Conservation (phyloP, 164 flowering plant genomes). For the Tinospora cordifolia region DNA sequence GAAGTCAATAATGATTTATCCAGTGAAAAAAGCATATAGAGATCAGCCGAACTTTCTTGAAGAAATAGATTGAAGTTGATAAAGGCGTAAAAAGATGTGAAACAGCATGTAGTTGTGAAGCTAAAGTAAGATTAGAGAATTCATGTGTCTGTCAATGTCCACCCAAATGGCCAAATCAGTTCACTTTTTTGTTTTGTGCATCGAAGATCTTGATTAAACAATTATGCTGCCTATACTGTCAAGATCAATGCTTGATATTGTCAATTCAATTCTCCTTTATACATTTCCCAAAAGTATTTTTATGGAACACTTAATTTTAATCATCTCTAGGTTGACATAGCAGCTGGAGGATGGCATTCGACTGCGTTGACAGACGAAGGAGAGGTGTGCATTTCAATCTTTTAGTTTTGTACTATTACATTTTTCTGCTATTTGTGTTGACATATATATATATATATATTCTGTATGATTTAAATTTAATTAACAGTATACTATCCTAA, state of each 20-base stretch:
- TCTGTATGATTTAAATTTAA: no score
- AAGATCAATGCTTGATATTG: neutral
- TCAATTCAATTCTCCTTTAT: neutral
- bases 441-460: no score
- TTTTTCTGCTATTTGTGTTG: no score
- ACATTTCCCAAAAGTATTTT: neutral
- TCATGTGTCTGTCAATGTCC: neutral
- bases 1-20: neutral
- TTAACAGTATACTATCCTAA: no score
- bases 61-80: neutral
- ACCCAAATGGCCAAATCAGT: neutral
- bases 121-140: neutral
- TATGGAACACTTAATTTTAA: neutral
- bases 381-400: slow-evolving; percentile 47
- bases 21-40: no score
- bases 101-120: neutral
- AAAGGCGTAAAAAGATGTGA: neutral
- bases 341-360: slow-evolving; percentile 99
- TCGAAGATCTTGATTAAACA: no score
- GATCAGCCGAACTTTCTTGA: no score
- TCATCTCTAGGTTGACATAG: slow-evolving; percentile 78
- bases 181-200: neutral
- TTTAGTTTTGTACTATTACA: neutral
- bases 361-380: slow-evolving; percentile 87
- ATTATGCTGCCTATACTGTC: neutral